Evolutionary conservation across 1,284 basidiomycete species (phyloP), one percentile per base, ranked within the genome.

Genomic region (Wallemia hederae): DNA sequence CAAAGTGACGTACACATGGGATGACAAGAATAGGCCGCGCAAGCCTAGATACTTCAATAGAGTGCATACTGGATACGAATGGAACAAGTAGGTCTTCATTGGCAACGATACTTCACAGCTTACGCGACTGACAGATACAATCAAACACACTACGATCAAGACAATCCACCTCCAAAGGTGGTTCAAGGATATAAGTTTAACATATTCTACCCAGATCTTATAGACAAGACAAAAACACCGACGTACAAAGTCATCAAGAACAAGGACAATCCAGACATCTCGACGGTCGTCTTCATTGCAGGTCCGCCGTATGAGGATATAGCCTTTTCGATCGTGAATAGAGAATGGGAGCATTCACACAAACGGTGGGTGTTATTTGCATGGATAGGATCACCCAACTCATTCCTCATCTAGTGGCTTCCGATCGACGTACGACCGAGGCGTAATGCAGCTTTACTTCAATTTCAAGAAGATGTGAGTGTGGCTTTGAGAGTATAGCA

Each of bases 21-120:
- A 92, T 73, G 94, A 98, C 76, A 92, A 96, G 72, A 98, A 94
- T 68, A 78, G 94, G 27, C 91, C 94, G n/a, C 78, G 94, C 58
- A 99, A 98, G 70, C 94, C 94, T 34, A 78, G 92, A 64, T 98
- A 96, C 76, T 97, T 98, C 74, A 99, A 99, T 71, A 83, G 92
- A 62, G 92, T 98, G 29, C 90, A 97, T 68, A 98, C 94, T n/a
- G 94, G 94, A n/a, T 99, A 92, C 70, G 94, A 98, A 70, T 99
- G 94, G 94, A 98, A 94, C 75, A 92, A 94, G 75, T 71, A 29
- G 29, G 62, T 62, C 14, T 24, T n/a, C 27, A 58, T 56, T n/a
- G n/a, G 25, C 26, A n/a, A 19, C 24, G 27, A 17, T 7, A 15
- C 28, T 17, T 15, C 24, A 22, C 24, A 9, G 19, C 26, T 15